Evolutionary conservation across 495 filamentous ascomycete genomes (phyloP).

Genomic region (Geopyxis carbonaria): DNA sequence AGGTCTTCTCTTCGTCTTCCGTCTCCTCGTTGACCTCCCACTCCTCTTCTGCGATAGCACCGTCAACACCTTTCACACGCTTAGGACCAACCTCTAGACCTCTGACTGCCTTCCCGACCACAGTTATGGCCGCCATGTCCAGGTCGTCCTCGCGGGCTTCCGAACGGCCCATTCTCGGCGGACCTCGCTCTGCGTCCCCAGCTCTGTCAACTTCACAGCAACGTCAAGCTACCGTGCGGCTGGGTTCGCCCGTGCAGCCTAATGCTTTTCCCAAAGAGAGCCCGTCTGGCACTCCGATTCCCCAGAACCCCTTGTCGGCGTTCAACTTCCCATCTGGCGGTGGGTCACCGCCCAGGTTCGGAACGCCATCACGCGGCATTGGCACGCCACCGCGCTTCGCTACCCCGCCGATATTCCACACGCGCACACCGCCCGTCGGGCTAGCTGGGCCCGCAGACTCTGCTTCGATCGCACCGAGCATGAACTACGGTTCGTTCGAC

Average conservation of each 20-base stretch:
- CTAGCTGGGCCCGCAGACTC: slow-evolving; percentile 14
- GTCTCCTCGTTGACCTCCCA: too few species aligned
- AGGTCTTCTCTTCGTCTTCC: too few species aligned
- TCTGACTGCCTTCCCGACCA: too few species aligned
- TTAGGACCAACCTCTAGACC: too few species aligned
- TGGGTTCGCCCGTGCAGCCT: slow-evolving; percentile 19
- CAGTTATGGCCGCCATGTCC: too few species aligned
- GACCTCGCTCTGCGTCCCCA: slow-evolving; percentile 12
- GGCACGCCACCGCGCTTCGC: slow-evolving; percentile 36
- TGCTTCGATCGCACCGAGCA: slow-evolving; percentile 30
- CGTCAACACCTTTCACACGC: too few species aligned
- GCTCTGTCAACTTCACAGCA: slow-evolving; percentile 12
- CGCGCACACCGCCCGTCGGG: slow-evolving; percentile 30
- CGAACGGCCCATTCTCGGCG: background rate
- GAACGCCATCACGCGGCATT: slow-evolving; percentile 34
- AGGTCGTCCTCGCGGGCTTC: background rate
- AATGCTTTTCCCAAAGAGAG: slow-evolving; percentile 11
- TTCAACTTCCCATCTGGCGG: slow-evolving; percentile 20
- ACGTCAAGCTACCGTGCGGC: slow-evolving; percentile 20
- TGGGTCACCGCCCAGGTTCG: slow-evolving; percentile 38
- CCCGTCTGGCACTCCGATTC: slow-evolving; percentile 12
- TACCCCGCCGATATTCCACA: slow-evolving; percentile 38
- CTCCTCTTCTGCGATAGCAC: too few species aligned
- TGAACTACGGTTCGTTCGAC: slow-evolving; percentile 66
- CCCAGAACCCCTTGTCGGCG: slow-evolving; percentile 18